These are phyloP conservation scores for Stachybotrys elegans DNA, from an alignment of 2,329 filamentous ascomycete genomes.

Conservation along the genomic window DNA sequence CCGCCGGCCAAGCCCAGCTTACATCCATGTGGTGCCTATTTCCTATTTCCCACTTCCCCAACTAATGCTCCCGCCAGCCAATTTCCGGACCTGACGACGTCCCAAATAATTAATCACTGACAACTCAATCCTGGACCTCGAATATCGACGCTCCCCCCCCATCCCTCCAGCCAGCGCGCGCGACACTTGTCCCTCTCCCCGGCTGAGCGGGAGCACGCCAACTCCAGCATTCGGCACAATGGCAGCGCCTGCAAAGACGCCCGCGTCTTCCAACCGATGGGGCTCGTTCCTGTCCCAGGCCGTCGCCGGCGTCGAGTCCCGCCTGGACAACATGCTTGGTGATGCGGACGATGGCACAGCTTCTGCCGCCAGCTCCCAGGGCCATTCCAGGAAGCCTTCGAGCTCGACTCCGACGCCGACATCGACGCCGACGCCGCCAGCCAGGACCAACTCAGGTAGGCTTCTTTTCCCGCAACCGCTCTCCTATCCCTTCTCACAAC, in stretches of 20 bases:
- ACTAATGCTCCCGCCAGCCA: too few species aligned
- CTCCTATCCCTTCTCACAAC: background rate
- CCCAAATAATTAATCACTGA: too few species aligned
- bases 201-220: background rate
- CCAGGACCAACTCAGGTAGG: slow-evolving; percentile 5
- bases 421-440: background rate
- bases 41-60: too few species aligned
- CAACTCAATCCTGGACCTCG: too few species aligned
- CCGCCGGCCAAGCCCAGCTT: too few species aligned
- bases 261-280: slow-evolving; percentile 55
- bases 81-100: too few species aligned
- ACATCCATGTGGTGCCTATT: too few species aligned
- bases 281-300: slow-evolving; percentile 81
- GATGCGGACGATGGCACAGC: slow-evolving; percentile 56
- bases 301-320: slow-evolving; percentile 88
- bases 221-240: slow-evolving; percentile 26
- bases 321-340: slow-evolving; percentile 84
- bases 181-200: too few species aligned
- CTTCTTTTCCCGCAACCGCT: background rate
- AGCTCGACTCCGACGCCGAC: background rate
- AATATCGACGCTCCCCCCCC: too few species aligned
- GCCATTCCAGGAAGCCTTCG: background rate
- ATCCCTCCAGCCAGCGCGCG: too few species aligned
- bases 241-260: slow-evolving; percentile 43
- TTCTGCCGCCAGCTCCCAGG: slow-evolving; percentile 14